Conservation (phyloP, 2,329 filamentous ascomycete genomes). For the Fonsecaea nubica region DNA sequence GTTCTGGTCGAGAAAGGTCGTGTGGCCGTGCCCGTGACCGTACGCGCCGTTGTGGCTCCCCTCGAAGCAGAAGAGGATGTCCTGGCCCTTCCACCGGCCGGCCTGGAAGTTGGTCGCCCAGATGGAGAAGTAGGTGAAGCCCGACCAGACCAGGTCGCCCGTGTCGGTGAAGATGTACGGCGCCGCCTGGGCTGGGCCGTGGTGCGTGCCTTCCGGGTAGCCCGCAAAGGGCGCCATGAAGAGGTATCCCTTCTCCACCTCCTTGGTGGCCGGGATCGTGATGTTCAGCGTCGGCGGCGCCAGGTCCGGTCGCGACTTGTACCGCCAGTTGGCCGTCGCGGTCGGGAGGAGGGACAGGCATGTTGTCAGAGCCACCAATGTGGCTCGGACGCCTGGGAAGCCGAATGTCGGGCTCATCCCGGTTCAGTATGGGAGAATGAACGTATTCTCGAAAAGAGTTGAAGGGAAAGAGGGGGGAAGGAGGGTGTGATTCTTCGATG, state of each 20-base stretch:
- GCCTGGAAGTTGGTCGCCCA: conserved; percentile 29
- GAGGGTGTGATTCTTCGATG: not conserved
- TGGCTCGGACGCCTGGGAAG: conserved; percentile 8
- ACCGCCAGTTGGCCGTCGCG: conserved; percentile 54
- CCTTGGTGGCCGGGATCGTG: conserved; percentile 29
- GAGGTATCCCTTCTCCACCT: conserved; percentile 48
- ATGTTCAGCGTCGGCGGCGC: conserved; percentile 55
- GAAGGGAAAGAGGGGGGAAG: not conserved
- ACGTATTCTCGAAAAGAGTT: not conserved
- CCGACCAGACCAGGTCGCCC: conserved; percentile 30
- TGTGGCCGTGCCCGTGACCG: conserved; percentile 60
- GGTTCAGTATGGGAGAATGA: not conserved
- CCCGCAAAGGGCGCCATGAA: conserved; percentile 46
- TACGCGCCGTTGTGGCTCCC: conserved; percentile 28
- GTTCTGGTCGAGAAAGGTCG: conserved; percentile 60
- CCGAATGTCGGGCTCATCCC: conserved; percentile 4
- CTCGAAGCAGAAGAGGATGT: conserved; percentile 31
- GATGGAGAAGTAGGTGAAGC: conserved; percentile 32
- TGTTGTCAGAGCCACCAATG: conserved; percentile 11
- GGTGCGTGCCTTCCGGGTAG: conserved; percentile 27
- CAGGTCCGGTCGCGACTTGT: conserved; percentile 56
- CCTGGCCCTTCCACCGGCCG: conserved; percentile 21
- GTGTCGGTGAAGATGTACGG: conserved; percentile 31
- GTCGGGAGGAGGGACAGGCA: conserved; percentile 33
- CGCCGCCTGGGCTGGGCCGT: conserved; percentile 24